A percentile compares a stretch with the other conserved stretches of the same genome.
Conservation (phyloP, 2,329 filamentous ascomycete genomes). For the Neonectria magnoliae region DNA sequence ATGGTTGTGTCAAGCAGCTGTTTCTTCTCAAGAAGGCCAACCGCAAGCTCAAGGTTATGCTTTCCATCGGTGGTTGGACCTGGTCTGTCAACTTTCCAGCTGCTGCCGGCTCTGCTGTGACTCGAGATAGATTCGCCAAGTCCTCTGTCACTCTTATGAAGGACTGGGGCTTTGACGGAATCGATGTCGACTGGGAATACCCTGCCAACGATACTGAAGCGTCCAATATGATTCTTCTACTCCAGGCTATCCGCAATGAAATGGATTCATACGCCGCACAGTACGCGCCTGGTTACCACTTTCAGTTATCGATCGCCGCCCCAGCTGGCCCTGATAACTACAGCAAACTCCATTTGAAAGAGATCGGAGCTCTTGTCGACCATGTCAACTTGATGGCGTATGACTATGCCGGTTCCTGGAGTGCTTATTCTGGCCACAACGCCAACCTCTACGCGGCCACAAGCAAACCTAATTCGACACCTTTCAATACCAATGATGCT, state of each 20-base stretch:
- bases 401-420: conserved; percentile 78
- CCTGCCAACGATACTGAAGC: conserved; percentile 49
- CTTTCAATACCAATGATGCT: conserved; percentile 73
- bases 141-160: conserved; percentile 75
- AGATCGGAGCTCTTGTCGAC: conserved; percentile 60
- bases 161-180: conserved; percentile 69
- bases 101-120: conserved; percentile 67
- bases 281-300: conserved; percentile 54
- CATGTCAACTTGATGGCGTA: conserved; percentile 76
- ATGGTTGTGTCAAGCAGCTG: conserved; percentile 79
- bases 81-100: conserved; percentile 78
- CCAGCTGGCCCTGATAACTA: conserved; percentile 61
- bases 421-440: conserved; percentile 69
- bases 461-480: conserved; percentile 66
- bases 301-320: conserved; percentile 61
- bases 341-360: conserved; percentile 55
- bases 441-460: conserved; percentile 72
- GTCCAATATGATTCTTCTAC: conserved; percentile 52
- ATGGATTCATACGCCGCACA: conserved; percentile 57
- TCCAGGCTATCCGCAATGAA: conserved; percentile 53
- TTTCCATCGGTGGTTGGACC: conserved; percentile 86
- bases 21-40: conserved; percentile 79
- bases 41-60: conserved; percentile 78
- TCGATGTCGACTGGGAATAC: conserved; percentile 55
- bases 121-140: conserved; percentile 71